Percentiles rank a stretch among this genome's conserved stretches.
phyloP scores from a whole-genome alignment of 2,329 filamentous ascomycete species.

The Chaetomiaceae sp. region DNA sequence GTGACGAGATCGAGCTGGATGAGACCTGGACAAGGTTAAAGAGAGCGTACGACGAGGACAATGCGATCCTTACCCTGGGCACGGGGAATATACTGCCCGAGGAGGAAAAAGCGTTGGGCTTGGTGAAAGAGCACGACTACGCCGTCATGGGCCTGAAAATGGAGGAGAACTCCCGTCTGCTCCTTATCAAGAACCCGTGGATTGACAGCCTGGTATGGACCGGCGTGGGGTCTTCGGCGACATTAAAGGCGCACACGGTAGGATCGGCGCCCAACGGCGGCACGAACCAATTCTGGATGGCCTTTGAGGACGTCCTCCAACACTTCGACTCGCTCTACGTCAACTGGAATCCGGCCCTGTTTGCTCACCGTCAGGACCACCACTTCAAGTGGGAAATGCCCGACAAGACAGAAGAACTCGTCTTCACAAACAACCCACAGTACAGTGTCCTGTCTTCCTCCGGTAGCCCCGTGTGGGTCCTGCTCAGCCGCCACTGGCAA shows the following conservation, averaged over 20 bases:
- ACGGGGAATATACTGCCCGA: slow-evolving; percentile 75
- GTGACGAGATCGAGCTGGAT: slow-evolving; percentile 72
- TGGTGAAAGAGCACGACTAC: slow-evolving; percentile 91
- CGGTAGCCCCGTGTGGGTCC: slow-evolving; percentile 69
- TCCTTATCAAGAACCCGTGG: slow-evolving; percentile 96
- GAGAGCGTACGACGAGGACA: slow-evolving; percentile 67
- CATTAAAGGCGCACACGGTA: slow-evolving; percentile 28
- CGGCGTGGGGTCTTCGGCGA: slow-evolving; percentile 42
- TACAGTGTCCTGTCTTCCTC: slow-evolving; percentile 61
- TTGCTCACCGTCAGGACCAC: slow-evolving; percentile 75
- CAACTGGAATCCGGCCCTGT: slow-evolving; percentile 92
- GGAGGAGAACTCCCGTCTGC: slow-evolving; percentile 55
- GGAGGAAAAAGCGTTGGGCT: slow-evolving; percentile 74
- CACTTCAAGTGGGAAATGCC: slow-evolving; percentile 79
- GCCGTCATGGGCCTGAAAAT: slow-evolving; percentile 75
- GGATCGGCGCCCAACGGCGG: slow-evolving; percentile 31
- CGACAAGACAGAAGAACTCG: slow-evolving; percentile 45
- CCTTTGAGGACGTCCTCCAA: slow-evolving; percentile 78
- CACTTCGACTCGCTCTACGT: slow-evolving; percentile 95
- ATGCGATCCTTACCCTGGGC: slow-evolving; percentile 84
- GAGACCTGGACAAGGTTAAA: slow-evolving; percentile 74
- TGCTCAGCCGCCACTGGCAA: slow-evolving; percentile 82
- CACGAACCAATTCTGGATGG: slow-evolving; percentile 91
- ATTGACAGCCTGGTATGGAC: slow-evolving; percentile 74
- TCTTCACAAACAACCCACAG: slow-evolving; percentile 63